Evolutionary conservation across 148 eudicot genomes (phyloP).

Genomic region (Rheum nobile): DNA sequence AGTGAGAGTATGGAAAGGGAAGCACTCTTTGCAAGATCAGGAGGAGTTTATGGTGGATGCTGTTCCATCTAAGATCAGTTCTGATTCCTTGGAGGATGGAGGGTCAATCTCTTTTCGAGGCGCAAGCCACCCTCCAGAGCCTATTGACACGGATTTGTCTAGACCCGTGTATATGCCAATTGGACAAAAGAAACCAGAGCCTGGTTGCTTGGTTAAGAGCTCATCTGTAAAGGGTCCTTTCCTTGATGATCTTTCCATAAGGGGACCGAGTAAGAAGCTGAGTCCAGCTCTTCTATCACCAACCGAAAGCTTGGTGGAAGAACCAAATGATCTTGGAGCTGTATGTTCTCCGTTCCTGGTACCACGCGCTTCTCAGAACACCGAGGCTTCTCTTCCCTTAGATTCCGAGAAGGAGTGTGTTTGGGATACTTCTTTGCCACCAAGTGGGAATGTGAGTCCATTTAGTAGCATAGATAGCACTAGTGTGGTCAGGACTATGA

Average conservation of each 20-base stretch:
- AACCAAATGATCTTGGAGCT: conserved; percentile 8
- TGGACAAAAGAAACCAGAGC: conserved; percentile 6
- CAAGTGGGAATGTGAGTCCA: conserved; percentile 16
- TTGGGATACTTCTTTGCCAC: conserved; percentile 15
- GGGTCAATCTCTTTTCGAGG: conserved; percentile 11
- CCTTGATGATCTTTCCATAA: conserved; percentile 9
- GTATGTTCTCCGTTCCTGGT: conserved; percentile 3
- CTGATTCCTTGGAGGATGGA: conserved; percentile 12
- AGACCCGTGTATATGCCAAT: conserved; percentile 11
- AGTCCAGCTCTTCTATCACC: conserved; percentile 8
- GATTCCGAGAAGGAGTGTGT: conserved; percentile 15
- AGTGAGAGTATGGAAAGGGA: conserved; percentile 9
- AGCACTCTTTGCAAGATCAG: conserved; percentile 8
- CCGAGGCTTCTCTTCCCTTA: conserved; percentile 4
- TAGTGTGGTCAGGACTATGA: conserved; percentile 14
- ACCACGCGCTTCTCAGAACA: conserved; percentile 11
- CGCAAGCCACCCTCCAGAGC: conserved; percentile 14
- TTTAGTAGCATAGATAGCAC: conserved; percentile 11
- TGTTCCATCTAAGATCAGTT: conserved; percentile 5
- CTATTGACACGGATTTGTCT: conserved; percentile 4
- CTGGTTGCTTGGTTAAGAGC: conserved; percentile 11
- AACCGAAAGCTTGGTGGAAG: conserved; percentile 12
- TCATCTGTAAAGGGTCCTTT: conserved; percentile 8
- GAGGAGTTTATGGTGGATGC: conserved; percentile 3
- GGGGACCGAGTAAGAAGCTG: conserved; percentile 5